These are phyloP conservation scores for Physaria fendleri DNA, from an alignment of 345 rosid species.

Conservation along the genomic window DNA sequence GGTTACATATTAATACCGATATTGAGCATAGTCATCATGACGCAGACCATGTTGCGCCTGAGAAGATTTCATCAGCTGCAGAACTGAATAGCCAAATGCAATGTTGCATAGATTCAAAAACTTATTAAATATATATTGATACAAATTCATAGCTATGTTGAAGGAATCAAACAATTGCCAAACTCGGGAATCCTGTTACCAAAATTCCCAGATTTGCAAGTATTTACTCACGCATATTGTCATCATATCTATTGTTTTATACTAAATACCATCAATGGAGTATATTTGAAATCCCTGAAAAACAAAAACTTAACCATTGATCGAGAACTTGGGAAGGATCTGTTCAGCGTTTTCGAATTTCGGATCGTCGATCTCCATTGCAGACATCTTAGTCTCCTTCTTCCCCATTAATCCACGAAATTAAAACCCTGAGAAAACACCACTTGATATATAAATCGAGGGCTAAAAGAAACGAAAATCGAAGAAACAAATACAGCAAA, in stretches of 20 bases:
- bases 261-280: neutral
- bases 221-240: neutral
- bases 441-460: too few relatives aligned
- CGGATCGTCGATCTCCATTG: conserved; percentile 72
- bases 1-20: conserved; percentile 45
- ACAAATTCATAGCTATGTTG: neutral
- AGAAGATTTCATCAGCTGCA: conserved; percentile 83
- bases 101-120: neutral
- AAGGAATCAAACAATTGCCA: neutral
- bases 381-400: conserved; percentile 38
- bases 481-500: too few relatives aligned
- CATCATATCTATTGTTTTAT: neutral
- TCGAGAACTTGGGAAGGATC: conserved; percentile 63
- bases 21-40: conserved; percentile 88
- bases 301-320: conserved; percentile 50
- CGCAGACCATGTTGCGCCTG: conserved; percentile 99
- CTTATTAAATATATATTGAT: neutral
- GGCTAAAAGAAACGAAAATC: too few relatives aligned
- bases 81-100: conserved; percentile 39
- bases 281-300: neutral
- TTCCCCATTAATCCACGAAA: conserved; percentile 36
- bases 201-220: conserved; percentile 9
- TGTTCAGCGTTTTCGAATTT: conserved; percentile 46
- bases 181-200: neutral
- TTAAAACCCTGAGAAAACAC: neutral